Evolutionary conservation across 345 rosid species (phyloP).

Genomic region (Gossypium sturtianum): DNA sequence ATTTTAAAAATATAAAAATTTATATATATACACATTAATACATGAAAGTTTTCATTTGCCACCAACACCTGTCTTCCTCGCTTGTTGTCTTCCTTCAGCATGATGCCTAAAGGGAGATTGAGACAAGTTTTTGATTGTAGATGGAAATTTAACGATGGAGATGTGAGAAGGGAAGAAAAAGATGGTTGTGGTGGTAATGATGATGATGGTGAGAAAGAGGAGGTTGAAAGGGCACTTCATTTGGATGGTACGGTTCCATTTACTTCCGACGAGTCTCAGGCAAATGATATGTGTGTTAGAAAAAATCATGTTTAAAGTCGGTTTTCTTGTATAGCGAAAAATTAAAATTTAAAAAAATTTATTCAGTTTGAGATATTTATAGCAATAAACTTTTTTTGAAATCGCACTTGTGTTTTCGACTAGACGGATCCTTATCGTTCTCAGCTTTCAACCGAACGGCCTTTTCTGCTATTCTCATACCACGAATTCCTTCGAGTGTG

Average conservation of each 20-base stretch:
- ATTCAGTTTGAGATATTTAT: too few relatives aligned
- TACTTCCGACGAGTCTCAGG: slow-evolving; percentile 78
- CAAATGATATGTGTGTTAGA: slow-evolving; percentile 68
- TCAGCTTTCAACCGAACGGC: rapidly evolving
- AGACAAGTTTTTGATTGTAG: slow-evolving; percentile 31
- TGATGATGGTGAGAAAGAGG: slow-evolving; percentile 40
- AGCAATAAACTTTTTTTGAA: too few relatives aligned
- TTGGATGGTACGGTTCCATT: slow-evolving; percentile 88
- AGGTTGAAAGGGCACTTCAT: slow-evolving; percentile 79
- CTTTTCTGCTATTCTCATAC: too few relatives aligned
- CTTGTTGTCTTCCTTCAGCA: slow-evolving; percentile 21
- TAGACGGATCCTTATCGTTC: too few relatives aligned
- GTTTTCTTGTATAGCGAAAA: too few relatives aligned
- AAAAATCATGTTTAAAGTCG: too few relatives aligned
- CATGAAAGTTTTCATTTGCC: slow-evolving; percentile 19
- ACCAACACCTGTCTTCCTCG: slow-evolving; percentile 21
- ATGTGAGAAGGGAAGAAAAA: slow-evolving; percentile 1
- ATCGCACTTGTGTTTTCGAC: too few relatives aligned
- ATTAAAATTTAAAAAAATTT: too few relatives aligned
- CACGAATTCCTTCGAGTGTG: too few relatives aligned
- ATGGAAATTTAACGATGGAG: slow-evolving; percentile 37
- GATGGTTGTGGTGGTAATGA: slow-evolving; percentile 6
- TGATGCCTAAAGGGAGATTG: slow-evolving; percentile 23
- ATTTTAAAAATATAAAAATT: too few relatives aligned
- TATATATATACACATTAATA: too few relatives aligned